Percentiles rank a stretch among this genome's conserved stretches.
These are phyloP conservation scores for Pseudevernia furfuracea DNA, from an alignment of 495 filamentous ascomycete genomes.

Conservation along the genomic window DNA sequence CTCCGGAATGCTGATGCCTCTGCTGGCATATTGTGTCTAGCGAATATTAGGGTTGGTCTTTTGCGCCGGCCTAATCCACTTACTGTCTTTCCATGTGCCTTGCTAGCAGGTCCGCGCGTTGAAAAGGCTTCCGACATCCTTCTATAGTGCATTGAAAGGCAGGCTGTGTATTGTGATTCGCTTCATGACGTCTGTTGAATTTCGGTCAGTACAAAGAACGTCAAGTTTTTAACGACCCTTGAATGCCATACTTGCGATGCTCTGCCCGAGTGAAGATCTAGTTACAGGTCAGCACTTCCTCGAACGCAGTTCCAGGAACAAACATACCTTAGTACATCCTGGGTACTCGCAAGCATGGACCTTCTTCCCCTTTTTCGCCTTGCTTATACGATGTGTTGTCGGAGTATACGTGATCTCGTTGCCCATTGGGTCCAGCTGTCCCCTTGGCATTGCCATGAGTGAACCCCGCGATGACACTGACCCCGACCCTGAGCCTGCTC, in stretches of 20 bases:
- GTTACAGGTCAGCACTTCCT: slow-evolving; percentile 19
- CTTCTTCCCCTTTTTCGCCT: slow-evolving; percentile 74
- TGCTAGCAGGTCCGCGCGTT: slow-evolving; percentile 67
- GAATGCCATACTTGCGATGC: slow-evolving; percentile 58
- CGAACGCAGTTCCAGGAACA: slow-evolving; percentile 7
- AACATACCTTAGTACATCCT: slow-evolving; percentile 55
- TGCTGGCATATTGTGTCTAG: slow-evolving; percentile 26
- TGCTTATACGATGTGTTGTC: slow-evolving; percentile 67
- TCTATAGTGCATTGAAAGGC: slow-evolving; percentile 57
- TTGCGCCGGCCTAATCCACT: slow-evolving; percentile 29
- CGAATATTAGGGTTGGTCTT: background rate
- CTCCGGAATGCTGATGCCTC: slow-evolving; percentile 18
- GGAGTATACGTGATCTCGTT: slow-evolving; percentile 51
- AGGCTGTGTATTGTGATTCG: slow-evolving; percentile 70
- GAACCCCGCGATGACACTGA: slow-evolving; percentile 10
- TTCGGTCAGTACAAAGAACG: background rate
- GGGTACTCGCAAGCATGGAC: slow-evolving; percentile 63
- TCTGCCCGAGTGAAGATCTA: slow-evolving; percentile 81
- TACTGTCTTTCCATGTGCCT: slow-evolving; percentile 82
- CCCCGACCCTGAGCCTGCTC: background rate
- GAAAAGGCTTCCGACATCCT: slow-evolving; percentile 72
- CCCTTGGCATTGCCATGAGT: slow-evolving; percentile 3
- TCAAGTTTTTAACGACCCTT: background rate
- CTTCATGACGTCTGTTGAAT: slow-evolving; percentile 66
- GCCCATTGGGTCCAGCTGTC: slow-evolving; percentile 11